Evolutionary conservation across 495 filamentous ascomycete species (phyloP).

Genomic region (Polyplosphaeria fusca): DNA sequence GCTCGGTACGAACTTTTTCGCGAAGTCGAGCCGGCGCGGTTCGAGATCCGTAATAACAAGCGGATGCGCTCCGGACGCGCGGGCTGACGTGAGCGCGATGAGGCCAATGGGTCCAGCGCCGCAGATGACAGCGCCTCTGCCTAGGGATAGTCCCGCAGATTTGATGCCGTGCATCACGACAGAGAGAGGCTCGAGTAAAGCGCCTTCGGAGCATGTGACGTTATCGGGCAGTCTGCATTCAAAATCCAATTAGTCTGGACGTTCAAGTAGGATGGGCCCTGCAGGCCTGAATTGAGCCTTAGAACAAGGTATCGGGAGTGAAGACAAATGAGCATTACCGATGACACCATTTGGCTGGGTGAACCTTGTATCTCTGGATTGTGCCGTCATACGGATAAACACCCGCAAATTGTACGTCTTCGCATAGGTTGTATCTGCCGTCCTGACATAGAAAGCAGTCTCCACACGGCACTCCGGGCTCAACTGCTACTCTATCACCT

Average conservation of each 20-base stretch:
- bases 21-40: constrained; percentile 54
- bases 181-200: constrained; percentile 50
- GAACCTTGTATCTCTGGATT: constrained; percentile 57
- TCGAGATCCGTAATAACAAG: constrained; percentile 64
- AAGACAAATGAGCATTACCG: constrained; percentile 40
- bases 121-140: constrained; percentile 44
- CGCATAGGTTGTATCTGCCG: constrained; percentile 52
- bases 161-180: constrained; percentile 50
- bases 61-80: constrained; percentile 62
- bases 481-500: constrained; percentile 51
- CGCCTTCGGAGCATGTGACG: constrained; percentile 47
- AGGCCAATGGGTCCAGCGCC: constrained; percentile 54
- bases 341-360: constrained; percentile 47
- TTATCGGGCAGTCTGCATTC: constrained; percentile 44
- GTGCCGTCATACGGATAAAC: constrained; percentile 59
- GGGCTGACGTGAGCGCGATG: constrained; percentile 49
- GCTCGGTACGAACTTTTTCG: constrained; percentile 55
- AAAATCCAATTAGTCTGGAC: constrained; percentile 21
- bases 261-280: no score
- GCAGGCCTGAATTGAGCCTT: not conserved
- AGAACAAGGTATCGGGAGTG: not conserved
- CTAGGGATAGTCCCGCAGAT: constrained; percentile 41
- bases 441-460: constrained; percentile 48
- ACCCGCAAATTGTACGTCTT: constrained; percentile 51
- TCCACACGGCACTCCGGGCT: constrained; percentile 49